A percentile compares a stretch with the other conserved stretches of the same genome.
phyloP scores from a whole-genome alignment of 1,284 basidiomycete species.

The Fomitopsis betulina region DNA sequence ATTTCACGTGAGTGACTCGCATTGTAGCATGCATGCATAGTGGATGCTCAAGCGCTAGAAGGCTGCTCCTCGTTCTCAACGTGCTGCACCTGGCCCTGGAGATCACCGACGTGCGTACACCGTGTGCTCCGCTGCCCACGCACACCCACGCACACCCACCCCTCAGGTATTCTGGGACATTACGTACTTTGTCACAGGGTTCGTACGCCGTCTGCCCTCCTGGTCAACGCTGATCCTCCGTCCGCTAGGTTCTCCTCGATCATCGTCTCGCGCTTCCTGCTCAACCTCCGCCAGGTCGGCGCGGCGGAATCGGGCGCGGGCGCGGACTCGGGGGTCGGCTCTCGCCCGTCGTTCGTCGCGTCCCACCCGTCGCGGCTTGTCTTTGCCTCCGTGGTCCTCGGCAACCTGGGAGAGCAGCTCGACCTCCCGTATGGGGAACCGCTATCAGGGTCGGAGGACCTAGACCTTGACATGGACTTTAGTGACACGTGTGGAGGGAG shows the following conservation, averaged over 20 bases:
- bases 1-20: slow-evolving; percentile 6
- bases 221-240: neutral
- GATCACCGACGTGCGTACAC: slow-evolving; percentile 1
- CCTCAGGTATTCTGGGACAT: slow-evolving; percentile 6
- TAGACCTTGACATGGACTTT: too few species aligned
- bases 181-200: slow-evolving; percentile 3
- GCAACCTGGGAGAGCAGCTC: neutral
- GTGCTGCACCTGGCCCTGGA: slow-evolving; percentile 5
- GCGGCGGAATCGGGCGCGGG: neutral
- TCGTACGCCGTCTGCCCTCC: neutral
- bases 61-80: slow-evolving; percentile 7
- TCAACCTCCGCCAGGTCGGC: slow-evolving; percentile 8
- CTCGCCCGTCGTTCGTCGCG: neutral
- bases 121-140: neutral
- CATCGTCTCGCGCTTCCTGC: slow-evolving; percentile 10
- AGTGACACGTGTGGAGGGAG: too few species aligned
- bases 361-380: neutral
- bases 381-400: neutral
- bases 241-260: slow-evolving; percentile 1
- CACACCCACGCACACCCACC: neutral
- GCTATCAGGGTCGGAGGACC: too few species aligned
- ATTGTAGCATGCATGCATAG: neutral
- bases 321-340: neutral
- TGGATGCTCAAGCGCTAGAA: neutral
- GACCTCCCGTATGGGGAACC: neutral